Percentiles rank a stretch among this genome's conserved stretches.
Evolutionary conservation across 176 grass and related monocot genomes (phyloP).

Genomic region (Lolium rigidum): DNA sequence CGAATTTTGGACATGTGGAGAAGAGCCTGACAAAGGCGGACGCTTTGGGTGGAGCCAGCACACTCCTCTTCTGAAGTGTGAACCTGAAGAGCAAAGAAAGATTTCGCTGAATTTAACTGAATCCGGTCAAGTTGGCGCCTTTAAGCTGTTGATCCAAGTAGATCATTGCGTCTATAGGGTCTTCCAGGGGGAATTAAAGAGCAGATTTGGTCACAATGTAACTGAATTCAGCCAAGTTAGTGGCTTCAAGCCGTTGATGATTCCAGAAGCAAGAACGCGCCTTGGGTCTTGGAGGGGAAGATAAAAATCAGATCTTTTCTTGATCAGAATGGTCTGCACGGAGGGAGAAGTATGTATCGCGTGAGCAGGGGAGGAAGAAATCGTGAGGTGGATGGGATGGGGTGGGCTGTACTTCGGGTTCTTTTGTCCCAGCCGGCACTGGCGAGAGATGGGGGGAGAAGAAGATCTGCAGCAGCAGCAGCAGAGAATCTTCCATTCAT

Average conservation of each 20-base stretch:
- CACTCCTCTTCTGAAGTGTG: not conserved
- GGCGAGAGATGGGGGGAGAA: not conserved
- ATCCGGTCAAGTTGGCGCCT: not conserved
- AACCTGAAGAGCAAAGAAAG: not conserved
- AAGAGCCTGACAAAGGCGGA: not conserved
- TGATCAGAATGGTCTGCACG: not conserved
- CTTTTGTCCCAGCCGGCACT: slow-evolving; percentile 39
- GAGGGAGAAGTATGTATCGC: not conserved
- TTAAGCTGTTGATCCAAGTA: not conserved
- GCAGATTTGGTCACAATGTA: not conserved
- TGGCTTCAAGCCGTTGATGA: not conserved
- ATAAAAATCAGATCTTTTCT: not conserved
- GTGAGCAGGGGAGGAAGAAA: not conserved
- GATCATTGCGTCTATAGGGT: not conserved
- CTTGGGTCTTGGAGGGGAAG: not conserved
- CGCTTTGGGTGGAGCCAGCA: slow-evolving; percentile 6
- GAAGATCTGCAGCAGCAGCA: slow-evolving; percentile 9
- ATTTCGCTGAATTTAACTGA: not conserved
- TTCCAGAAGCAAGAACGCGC: not conserved
- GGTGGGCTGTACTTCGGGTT: slow-evolving; percentile 39
- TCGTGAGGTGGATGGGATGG: not conserved
- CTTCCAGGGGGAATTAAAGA: not conserved
- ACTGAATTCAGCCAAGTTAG: slow-evolving; percentile 6
- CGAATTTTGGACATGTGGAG: not conserved
- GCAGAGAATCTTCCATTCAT: slow-evolving; percentile 56